Conservation (phyloP, 2,329 filamentous ascomycete species). For the Colletotrichum sidae region DNA sequence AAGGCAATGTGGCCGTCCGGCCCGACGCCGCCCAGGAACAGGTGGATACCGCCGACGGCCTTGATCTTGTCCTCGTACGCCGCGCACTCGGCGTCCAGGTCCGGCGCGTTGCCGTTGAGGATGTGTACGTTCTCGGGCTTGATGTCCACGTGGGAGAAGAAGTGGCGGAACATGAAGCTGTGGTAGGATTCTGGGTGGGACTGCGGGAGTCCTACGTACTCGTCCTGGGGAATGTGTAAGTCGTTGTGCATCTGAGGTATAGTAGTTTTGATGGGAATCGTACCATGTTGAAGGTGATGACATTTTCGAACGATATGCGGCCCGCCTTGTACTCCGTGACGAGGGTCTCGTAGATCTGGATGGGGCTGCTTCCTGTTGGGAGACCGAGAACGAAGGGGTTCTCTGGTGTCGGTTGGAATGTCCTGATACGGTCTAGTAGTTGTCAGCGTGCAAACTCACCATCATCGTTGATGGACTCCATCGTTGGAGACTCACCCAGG, state of each 20-base stretch:
- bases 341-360: conserved; percentile 60
- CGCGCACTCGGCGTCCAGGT: conserved; percentile 78
- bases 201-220: conserved; percentile 79
- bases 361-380: conserved; percentile 41
- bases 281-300: conserved; percentile 83
- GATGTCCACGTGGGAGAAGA: conserved; percentile 81
- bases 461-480: not conserved
- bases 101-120: conserved; percentile 76
- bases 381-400: conserved; percentile 41
- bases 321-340: conserved; percentile 71
- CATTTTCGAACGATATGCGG: conserved; percentile 63
- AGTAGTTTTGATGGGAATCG: not conserved
- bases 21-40: conserved; percentile 82
- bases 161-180: conserved; percentile 85
- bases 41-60: conserved; percentile 76
- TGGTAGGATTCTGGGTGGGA: conserved; percentile 84
- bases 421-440: conserved; percentile 54
- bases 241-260: not conserved
- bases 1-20: conserved; percentile 85
- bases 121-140: conserved; percentile 77
- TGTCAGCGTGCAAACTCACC: not conserved
- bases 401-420: conserved; percentile 38
- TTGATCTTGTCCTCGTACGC: conserved; percentile 79
- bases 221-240: conserved; percentile 58
- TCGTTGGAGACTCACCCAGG: conserved; percentile 61